Evolutionary conservation across 345 rosid genomes (phyloP).

Genomic region (Gossypioides kirkii): DNA sequence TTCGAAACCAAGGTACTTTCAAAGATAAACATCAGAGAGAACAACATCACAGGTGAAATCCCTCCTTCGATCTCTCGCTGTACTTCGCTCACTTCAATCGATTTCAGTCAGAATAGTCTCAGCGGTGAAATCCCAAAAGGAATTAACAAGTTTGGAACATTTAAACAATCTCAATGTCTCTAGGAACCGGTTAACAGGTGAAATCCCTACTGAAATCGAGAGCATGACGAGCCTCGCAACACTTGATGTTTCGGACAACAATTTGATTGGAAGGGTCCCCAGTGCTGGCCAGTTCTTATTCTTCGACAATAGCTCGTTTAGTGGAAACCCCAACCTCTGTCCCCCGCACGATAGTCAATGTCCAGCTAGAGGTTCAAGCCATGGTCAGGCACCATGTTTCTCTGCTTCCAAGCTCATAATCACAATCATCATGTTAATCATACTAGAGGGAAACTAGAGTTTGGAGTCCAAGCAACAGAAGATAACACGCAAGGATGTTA

Average conservation of each 20-base stretch:
- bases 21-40: slow-evolving; percentile 43
- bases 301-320: slow-evolving; percentile 59
- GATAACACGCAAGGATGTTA: too few relatives aligned
- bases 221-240: slow-evolving; percentile 66
- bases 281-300: slow-evolving; percentile 64
- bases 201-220: slow-evolving; percentile 55
- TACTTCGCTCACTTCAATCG: slow-evolving; percentile 45
- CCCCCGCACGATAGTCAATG: slow-evolving; percentile 41
- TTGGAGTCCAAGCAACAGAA: neutral
- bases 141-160: slow-evolving; percentile 33
- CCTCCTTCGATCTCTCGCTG: slow-evolving; percentile 45
- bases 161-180: slow-evolving; percentile 64
- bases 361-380: slow-evolving; percentile 23
- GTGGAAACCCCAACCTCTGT: slow-evolving; percentile 74
- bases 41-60: slow-evolving; percentile 54
- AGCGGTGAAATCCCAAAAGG: slow-evolving; percentile 51
- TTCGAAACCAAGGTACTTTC: slow-evolving; percentile 44
- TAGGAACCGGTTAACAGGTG: slow-evolving; percentile 57
- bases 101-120: slow-evolving; percentile 61
- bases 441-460: slow-evolving; percentile 9
- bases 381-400: slow-evolving; percentile 24
- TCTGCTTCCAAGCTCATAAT: slow-evolving; percentile 38
- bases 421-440: slow-evolving; percentile 33
- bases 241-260: slow-evolving; percentile 70
- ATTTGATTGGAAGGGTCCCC: slow-evolving; percentile 59